Evolutionary conservation across 768 basidiomycete genomes (phyloP), one percentile per base, ranked within the genome.

Genomic region (Tephrocybe sp.): DNA sequence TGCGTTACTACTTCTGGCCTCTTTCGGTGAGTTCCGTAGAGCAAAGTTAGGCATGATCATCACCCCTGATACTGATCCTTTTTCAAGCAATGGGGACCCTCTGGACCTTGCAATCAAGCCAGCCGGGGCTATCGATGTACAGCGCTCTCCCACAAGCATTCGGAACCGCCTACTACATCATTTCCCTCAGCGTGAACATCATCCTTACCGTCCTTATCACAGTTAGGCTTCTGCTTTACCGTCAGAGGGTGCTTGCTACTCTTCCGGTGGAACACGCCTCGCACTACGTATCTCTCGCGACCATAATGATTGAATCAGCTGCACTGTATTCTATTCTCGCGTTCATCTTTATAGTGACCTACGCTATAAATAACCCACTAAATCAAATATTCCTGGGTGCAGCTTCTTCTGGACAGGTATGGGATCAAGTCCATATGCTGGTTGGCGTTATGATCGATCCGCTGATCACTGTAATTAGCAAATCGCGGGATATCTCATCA

Each of bases 401-500:
- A 18, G 59, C 60, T 19, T 62, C 63, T 34, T 47, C 57, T n/a
- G 58, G 48, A 21, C 69, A 69, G 55, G 64, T 67, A 51, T 40
- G 61, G 53, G 15, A 29, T 13, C 29, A 23, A 47, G 5, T 29
- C n/a, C 16, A 42, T 29, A 3, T 44, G 24, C 27, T 50, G 18
- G 11, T 7, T 4, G 12, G 29, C n/a, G 40, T n/a, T 24, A 38
- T 25, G 12, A 31, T 45, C 46, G 12, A 5, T 47, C 42, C 49
- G 29, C 39, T 19, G 8, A 34, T 4, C 45, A 10, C 44, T 36
- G 23, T n/a, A 37, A 43, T 50, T 52, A 77, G 76, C 67, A 74
- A 61, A 69, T 76, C 24, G 74, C 76, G 10, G 69, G 71, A 0
- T 72, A 75, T 52, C 64, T 77, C 19, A 77, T 78, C 47, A 75